Evolutionary conservation across 306 rosid species (phyloP), one percentile per base, ranked within the genome.

Genomic region (Gastrolobium villosum): DNA sequence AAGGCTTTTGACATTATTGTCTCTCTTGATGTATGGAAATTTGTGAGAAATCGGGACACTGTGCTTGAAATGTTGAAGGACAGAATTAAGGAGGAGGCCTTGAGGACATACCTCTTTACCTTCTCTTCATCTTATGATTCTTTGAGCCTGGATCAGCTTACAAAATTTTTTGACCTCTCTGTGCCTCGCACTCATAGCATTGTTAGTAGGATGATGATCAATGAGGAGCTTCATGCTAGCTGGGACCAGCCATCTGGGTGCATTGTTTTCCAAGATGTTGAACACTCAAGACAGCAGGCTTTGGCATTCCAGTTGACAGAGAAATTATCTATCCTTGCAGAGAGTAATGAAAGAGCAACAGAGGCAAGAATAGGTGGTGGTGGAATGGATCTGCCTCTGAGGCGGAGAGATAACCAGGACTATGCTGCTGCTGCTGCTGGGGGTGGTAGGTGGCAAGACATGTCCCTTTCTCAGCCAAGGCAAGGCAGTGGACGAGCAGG

Each of bases 121-220:
- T 96, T 87, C 83, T 84, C 92, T 56, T 91, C 97, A 5, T 90
- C 98, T 35, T 96, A 90, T 59, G 89, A 85, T 46, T 88, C 98
- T 80, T 80, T 96, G 63, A 91, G 94, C 70, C 44, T 90, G 77
- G 93, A 87, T 10, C 98, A 89, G 59, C 90, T 96, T 59, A 80
- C 90, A 13, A 90, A 83, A 72, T 31, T 96, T 89, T 96, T 96
- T 68, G 92, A 93, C 73, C 93, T 96, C 40, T 72, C 93, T 41
- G 82, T 85, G 72, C 76, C 90, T 30, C 91, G 69, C 14, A 83
- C 74, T 10, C 98, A 90, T 40, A 85, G 98, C 78, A 81, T 90
- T 56, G 91, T 93, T 41, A 93, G 97, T 81, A 90, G 88, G 88
- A 93, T 96, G 99, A 96, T 96, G 92, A 83, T 96, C 83, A 89